Base-by-base conservation (phyloP, 345 rosid species). In the Nephelium lappaceum region DNA sequence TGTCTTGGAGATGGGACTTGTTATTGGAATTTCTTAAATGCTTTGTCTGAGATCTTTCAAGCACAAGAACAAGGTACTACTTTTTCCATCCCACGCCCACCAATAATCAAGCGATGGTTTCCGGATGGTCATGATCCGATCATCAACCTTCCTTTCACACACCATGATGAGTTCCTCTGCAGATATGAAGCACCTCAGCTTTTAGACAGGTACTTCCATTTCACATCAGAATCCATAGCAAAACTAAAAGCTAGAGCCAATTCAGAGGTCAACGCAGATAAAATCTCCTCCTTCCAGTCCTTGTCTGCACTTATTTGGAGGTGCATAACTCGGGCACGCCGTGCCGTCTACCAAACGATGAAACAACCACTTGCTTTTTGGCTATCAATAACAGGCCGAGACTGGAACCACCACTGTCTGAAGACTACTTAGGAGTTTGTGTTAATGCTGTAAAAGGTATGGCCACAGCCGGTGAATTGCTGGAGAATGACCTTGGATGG, bases 251-350 rank as follows among this genome's bases (percentile, higher is more conserved):
- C 81, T 25, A 84, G 78, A 75, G 86, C 90, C 7, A 95, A 93
- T 69, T 31, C 82, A 12, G 85, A 84, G 53, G 71, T 64, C 18
- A 80, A 83, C 21, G 88, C 91, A 21, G 77, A 14, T 38, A 81
- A 88, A 18, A 91, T 95, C 18, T 95, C 98, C 0, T 93, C 98
- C 25, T 93, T 89, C 51, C 97, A 93, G 65, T 81, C 95, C 2
- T 45, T 95, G 65, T 86, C 91, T 8, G 93, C 95, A 0, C 78
- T 91, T 15, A 71, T 89, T 19, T 93, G 97, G 97, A 86, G 88
- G 72, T 86, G 87, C 72, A 86, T 93, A 78, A 92, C 89, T 2
- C 82, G 88, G 12, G 83, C 84, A 0, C 82, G 97, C 18, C 51
- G 47, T 21, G 97, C 18, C 51, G 47, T 21, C 78, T 88, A 18